phyloP scores from a whole-genome alignment of 495 filamentous ascomycete genomes.

The Penicillium arizonense region DNA sequence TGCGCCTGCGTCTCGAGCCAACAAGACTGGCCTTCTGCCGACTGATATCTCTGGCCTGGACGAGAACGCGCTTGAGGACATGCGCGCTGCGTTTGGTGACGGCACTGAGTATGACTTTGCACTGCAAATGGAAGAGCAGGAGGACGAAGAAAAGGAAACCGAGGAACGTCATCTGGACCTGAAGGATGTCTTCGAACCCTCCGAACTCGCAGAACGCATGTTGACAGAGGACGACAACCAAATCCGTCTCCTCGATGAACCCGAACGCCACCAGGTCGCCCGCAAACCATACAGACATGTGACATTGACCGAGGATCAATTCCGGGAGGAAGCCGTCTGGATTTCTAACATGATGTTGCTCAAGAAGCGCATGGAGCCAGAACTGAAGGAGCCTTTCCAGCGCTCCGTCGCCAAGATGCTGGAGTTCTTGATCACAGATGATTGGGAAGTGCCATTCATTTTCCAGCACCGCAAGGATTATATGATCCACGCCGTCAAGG shows the following conservation, averaged over 20 bases:
- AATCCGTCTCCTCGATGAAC: constrained; percentile 82
- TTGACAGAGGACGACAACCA: constrained; percentile 92
- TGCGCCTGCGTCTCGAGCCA: constrained; percentile 64
- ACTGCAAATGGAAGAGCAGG: constrained; percentile 73
- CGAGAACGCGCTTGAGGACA: constrained; percentile 88
- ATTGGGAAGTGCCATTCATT: constrained; percentile 93
- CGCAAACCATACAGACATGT: constrained; percentile 82
- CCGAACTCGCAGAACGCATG: constrained; percentile 87
- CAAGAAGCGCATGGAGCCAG: constrained; percentile 68
- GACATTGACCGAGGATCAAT: constrained; percentile 72
- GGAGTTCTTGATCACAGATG: constrained; percentile 88
- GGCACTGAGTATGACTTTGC: constrained; percentile 95
- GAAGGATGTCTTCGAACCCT: constrained; percentile 97
- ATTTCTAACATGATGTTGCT: constrained; percentile 85
- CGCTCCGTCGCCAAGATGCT: constrained; percentile 88
- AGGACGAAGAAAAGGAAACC: constrained; percentile 65
- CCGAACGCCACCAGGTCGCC: constrained; percentile 90
- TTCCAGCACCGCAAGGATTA: constrained; percentile 98
- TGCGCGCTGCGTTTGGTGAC: constrained; percentile 92
- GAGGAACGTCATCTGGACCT: constrained; percentile 77
- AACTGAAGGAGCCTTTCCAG: constrained; percentile 78
- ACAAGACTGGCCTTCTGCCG: constrained; percentile 56
- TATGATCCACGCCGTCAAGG: constrained; percentile 85
- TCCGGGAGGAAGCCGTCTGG: constrained; percentile 86
- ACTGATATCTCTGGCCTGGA: constrained; percentile 74